Conservation (phyloP, 768 basidiomycete species). For the Candolleomyces efflorescens region DNA sequence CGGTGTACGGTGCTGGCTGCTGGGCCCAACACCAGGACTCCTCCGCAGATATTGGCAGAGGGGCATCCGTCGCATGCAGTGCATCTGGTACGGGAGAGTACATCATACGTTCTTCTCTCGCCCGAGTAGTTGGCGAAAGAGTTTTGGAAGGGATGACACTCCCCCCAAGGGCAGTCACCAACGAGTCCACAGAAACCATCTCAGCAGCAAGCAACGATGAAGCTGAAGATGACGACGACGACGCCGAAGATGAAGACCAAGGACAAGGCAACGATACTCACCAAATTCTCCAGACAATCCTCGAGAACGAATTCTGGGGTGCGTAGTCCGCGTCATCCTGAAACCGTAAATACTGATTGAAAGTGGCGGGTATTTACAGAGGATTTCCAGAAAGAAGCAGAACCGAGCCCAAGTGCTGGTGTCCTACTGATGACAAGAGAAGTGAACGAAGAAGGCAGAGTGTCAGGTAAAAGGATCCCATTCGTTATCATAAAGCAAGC, state of each 20-base stretch:
- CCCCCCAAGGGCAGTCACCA: not conserved
- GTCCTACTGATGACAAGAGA: constrained; percentile 55
- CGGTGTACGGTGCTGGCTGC: constrained; percentile 70
- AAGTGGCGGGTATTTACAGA: constrained; percentile 19
- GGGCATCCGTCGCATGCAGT: constrained; percentile 53
- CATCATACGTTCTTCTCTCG: constrained; percentile 55
- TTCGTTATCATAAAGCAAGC: not conserved
- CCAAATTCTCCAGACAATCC: constrained; percentile 38
- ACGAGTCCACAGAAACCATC: not conserved
- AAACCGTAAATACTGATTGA: constrained; percentile 4
- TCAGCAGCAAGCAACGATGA: not conserved
- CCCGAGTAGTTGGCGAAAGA: constrained; percentile 46
- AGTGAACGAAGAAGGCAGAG: constrained; percentile 24
- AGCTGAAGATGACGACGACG: constrained; percentile 19
- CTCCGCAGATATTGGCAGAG: not conserved
- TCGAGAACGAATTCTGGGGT: constrained; percentile 52
- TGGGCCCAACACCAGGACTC: constrained; percentile 49
- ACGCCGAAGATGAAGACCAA: not conserved
- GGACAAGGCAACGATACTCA: constrained; percentile 37
- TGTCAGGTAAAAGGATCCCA: constrained; percentile 12
- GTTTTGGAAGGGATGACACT: not conserved
- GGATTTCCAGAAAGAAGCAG: constrained; percentile 32
- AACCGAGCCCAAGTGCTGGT: constrained; percentile 52
- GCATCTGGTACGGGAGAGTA: constrained; percentile 74
- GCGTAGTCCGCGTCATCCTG: constrained; percentile 16